Conservation (phyloP, 305 asterid species). For the Euphrasia arctica region DNA sequence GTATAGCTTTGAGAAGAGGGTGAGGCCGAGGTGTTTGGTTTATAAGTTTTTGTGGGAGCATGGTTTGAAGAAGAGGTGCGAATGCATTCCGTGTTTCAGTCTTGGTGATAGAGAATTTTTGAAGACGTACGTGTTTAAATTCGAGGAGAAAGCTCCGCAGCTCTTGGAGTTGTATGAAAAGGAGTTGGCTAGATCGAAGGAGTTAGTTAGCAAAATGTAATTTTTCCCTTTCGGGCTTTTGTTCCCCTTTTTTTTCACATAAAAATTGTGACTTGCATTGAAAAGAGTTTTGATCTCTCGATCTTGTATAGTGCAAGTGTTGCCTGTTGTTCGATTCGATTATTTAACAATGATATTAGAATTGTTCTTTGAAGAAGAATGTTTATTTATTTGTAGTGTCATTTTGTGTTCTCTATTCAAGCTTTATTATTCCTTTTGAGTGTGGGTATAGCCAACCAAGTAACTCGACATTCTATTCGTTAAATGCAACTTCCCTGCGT, state of each 20-base stretch:
- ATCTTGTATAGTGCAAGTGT: background rate
- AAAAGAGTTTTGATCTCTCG: background rate
- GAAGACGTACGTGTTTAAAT: background rate
- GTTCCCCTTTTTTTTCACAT: background rate
- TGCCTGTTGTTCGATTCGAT: background rate
- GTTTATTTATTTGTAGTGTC: background rate
- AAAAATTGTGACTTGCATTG: background rate
- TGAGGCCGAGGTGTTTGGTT: slow-evolving; percentile 19
- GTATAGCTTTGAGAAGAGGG: slow-evolving; percentile 8
- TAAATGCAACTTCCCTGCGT: no score
- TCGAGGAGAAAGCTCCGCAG: background rate
- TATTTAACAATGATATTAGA: background rate
- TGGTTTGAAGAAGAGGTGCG: background rate
- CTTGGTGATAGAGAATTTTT: background rate
- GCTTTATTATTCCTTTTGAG: no score
- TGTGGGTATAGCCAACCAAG: no score
- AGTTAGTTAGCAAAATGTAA: background rate
- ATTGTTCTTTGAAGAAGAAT: background rate
- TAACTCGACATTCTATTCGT: no score
- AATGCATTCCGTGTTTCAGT: background rate
- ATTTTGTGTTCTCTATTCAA: no score
- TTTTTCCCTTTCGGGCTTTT: background rate
- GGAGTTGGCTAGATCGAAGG: background rate
- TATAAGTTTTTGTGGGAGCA: slow-evolving; percentile 14
- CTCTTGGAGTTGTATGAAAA: slow-evolving; percentile 13